Percentiles rank a stretch among this genome's conserved stretches.
Conservation (phyloP, 1,284 basidiomycete species). For the Entoloma clypeatum region DNA sequence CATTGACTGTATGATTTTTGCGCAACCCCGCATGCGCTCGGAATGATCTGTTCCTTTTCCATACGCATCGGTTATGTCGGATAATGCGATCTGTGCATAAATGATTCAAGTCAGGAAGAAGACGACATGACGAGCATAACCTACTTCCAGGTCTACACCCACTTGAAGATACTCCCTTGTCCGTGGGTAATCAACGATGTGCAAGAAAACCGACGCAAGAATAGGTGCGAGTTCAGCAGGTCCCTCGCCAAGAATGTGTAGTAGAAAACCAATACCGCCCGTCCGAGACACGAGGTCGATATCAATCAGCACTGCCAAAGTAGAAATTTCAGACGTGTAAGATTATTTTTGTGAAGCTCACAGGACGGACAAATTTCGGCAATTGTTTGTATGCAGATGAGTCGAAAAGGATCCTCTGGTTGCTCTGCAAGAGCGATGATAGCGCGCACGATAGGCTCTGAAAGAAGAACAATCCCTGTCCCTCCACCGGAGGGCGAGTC, state of each 20-base stretch:
- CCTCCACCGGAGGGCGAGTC: constrained; percentile 42
- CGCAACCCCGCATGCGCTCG: constrained; percentile 74
- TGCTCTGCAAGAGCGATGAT: constrained; percentile 93
- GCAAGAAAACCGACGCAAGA: constrained; percentile 83
- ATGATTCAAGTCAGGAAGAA: constrained; percentile 1
- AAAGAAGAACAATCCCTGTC: constrained; percentile 53
- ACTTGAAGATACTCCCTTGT: constrained; percentile 78
- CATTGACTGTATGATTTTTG: constrained; percentile 79
- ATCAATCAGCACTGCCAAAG: constrained; percentile 54
- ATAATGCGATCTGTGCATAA: constrained; percentile 70
- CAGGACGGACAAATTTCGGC: constrained; percentile 77
- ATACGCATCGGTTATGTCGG: constrained; percentile 88
- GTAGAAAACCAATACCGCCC: constrained; percentile 83
- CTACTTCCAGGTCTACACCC: constrained; percentile 88
- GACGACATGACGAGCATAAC: constrained; percentile 14
- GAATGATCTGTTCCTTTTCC: constrained; percentile 76
- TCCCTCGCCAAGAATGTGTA: constrained; percentile 86
- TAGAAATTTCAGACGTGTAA: constrained; percentile 12
- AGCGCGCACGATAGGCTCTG: constrained; percentile 80
- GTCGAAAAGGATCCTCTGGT: constrained; percentile 84
- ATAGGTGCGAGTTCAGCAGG: constrained; percentile 80
- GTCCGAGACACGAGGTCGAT: constrained; percentile 78
- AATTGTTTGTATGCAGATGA: constrained; percentile 85
- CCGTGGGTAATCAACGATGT: constrained; percentile 82
- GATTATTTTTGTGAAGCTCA: constrained; percentile 4